phyloP scores from a whole-genome alignment of 2,329 filamentous ascomycete genomes.

The Colletotrichum tofieldiae region DNA sequence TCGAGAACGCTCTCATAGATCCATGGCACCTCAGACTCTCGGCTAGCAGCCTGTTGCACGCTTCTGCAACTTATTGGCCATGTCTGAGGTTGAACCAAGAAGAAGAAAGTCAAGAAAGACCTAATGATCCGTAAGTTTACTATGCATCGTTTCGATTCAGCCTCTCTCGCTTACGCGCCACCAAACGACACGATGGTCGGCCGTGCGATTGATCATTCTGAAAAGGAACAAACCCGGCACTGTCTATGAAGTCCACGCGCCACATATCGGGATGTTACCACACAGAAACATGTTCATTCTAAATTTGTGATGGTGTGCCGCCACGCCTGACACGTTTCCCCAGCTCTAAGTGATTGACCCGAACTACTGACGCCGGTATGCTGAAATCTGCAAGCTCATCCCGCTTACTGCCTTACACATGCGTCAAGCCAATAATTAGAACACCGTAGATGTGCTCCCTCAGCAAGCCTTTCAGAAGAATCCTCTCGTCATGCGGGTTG shows the following conservation, averaged over 20 bases:
- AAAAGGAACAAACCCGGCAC: too few relatives aligned
- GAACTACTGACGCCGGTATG: neutral
- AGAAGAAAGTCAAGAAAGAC: too few relatives aligned
- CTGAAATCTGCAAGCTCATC: neutral
- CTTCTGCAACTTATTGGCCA: too few relatives aligned
- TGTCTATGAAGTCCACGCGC: too few relatives aligned
- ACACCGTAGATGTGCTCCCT: slow-evolving; percentile 22
- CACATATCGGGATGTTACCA: too few relatives aligned
- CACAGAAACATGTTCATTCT: neutral
- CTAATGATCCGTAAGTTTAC: too few relatives aligned
- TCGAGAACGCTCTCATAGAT: neutral
- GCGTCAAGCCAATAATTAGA: neutral
- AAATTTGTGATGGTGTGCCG: neutral
- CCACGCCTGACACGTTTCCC: neutral
- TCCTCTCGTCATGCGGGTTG: slow-evolving; percentile 23
- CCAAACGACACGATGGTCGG: too few relatives aligned
- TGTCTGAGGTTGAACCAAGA: too few relatives aligned
- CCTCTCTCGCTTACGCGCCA: too few relatives aligned
- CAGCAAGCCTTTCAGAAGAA: slow-evolving; percentile 21
- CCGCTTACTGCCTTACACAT: neutral
- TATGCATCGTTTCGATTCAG: too few relatives aligned
- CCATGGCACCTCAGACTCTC: neutral
- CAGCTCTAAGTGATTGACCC: neutral
- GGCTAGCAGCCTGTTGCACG: too few relatives aligned
- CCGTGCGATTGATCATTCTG: too few relatives aligned